Base-by-base conservation (phyloP, 192 early-diverging fungal genomes). In the Haplosporangium gracile region DNA sequence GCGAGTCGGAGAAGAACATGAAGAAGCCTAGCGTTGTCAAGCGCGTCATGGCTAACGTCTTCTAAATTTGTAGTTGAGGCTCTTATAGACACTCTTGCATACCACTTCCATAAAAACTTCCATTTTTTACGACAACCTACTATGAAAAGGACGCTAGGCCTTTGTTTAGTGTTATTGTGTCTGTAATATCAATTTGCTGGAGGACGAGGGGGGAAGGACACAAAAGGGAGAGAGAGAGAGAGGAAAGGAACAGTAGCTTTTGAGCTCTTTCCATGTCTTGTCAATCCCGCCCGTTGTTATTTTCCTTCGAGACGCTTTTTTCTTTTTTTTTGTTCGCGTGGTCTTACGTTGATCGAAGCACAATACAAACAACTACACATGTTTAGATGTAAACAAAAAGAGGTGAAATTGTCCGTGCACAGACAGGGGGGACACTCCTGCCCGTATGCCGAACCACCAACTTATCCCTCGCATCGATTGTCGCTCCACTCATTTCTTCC, bases 21-120 rank as follows among this genome's bases (percentile, higher is more conserved):
- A 78, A 79, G 63, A 79, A 75, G 51, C 77, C 73, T 47, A 84
- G 70, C 72, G 24, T 45, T 0, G 78, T 84, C 77, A 77, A 63
- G 29, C 76, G 77, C 24, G 68, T 34, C 24, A 24, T 78, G 26
- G 63, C 57, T 29, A 40, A 63, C 42, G 74, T 83, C 76, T 82
- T 77, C 42, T 82, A 77, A 71, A 43, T 32, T 65, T 65, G n/a
- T 65, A 26, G 26, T 65, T 29, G 60, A 65, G 24, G 26, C 60
- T 13, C 10, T 57, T 26, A n/a, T 10, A 65, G 9, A 65, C 60
- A 65, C 9, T 9, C 60, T 65, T 29, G 60, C 60, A 65, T 65
- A 65, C 11, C 29, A 65, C 24, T 65, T 32, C 15, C 7, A 71
- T 71, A 71, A 42, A 71, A 32, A 43, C 39, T 5, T 24, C 6